A percentile compares a stretch with the other conserved stretches of the same genome.
Conservation (phyloP, 139 green algal genomes). For the Chlamydomonas asymmetrica region DNA sequence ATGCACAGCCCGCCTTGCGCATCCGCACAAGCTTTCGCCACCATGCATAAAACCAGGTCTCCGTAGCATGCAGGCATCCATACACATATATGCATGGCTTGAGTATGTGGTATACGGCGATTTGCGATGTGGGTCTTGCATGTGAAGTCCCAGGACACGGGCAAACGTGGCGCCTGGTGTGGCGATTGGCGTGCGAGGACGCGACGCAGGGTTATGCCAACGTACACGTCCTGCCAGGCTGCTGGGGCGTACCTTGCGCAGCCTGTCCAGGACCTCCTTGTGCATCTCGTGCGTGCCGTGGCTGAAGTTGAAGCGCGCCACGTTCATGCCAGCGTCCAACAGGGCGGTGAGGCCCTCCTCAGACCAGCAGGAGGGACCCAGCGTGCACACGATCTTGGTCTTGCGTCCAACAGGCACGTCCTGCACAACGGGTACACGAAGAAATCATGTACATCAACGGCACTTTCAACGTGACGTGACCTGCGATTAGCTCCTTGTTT, state of each 20-base stretch:
- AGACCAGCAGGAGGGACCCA: slow-evolving; percentile 63
- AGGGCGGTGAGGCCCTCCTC: slow-evolving; percentile 55
- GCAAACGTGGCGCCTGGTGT: no score
- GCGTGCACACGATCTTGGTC: slow-evolving; percentile 80
- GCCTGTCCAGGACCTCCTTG: slow-evolving; percentile 49
- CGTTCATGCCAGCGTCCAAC: slow-evolving; percentile 67
- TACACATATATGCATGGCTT: no score
- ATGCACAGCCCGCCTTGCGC: no score
- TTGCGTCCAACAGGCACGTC: slow-evolving; percentile 53
- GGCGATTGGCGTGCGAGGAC: no score
- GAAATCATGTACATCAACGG: no score
- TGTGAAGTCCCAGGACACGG: no score
- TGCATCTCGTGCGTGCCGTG: slow-evolving; percentile 75
- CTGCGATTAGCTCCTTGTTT: neutral
- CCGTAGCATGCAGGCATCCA: no score
- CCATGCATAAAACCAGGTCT: no score
- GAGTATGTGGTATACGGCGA: neutral
- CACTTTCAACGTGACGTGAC: neutral
- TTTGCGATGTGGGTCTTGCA: no score
- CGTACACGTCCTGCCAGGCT: no score
- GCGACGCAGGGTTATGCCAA: no score
- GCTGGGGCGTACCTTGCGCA: slow-evolving; percentile 39
- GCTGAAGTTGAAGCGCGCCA: slow-evolving; percentile 86
- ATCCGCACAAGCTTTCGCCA: no score
- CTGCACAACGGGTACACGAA: neutral